These are phyloP conservation scores for Boletus sensibilis DNA, from an alignment of 768 basidiomycete genomes.

Conservation along the genomic window DNA sequence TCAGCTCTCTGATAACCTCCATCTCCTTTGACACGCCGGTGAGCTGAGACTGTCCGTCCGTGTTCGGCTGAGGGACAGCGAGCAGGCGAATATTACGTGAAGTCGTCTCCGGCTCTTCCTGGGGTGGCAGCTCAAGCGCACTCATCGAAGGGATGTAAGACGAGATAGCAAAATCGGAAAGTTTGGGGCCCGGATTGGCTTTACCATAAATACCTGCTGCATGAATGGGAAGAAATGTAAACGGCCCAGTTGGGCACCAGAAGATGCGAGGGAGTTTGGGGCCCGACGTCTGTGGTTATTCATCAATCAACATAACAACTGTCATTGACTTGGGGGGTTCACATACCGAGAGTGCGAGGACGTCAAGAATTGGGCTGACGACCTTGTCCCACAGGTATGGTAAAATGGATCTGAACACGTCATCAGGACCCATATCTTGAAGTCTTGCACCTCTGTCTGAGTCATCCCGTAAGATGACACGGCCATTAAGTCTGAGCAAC, in stretches of 20 bases:
- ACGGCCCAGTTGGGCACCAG: background rate
- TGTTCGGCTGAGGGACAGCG: conserved; percentile 9
- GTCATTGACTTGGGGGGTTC: background rate
- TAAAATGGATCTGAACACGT: background rate
- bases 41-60: conserved; percentile 3
- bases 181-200: background rate
- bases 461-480: too few species aligned
- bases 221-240: background rate
- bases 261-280: background rate
- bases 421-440: background rate
- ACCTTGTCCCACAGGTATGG: background rate
- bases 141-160: conserved; percentile 32
- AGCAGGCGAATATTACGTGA: conserved; percentile 1
- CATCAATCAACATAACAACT: background rate
- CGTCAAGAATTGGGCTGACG: background rate
- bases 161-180: background rate
- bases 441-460: background rate
- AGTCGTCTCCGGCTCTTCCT: background rate
- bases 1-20: conserved; percentile 16
- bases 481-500: too few species aligned
- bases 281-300: background rate
- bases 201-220: background rate
- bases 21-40: conserved; percentile 6
- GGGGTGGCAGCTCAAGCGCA: conserved; percentile 11
- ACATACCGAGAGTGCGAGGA: background rate